These are phyloP conservation scores for Suhomyces anneliseae DNA, from an alignment of 1,139 yeast species.

Conservation along the genomic window DNA sequence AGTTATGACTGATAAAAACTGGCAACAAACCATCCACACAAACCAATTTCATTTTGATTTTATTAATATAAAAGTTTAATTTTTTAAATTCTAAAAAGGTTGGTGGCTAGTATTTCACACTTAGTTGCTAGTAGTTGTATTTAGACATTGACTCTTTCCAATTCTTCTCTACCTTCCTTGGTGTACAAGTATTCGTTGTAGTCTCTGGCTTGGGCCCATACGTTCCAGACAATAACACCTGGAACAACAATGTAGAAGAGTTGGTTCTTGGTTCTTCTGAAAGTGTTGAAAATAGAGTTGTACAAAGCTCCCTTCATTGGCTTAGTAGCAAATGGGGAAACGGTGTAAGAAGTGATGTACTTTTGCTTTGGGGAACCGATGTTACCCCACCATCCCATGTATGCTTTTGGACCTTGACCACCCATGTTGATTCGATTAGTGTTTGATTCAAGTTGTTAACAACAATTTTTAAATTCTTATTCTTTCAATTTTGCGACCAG, in stretches of 20 bases:
- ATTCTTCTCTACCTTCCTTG: conserved; percentile 95
- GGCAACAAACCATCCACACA: no score
- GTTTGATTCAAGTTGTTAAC: background rate
- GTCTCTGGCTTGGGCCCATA: conserved; percentile 87
- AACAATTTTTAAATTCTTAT: conserved; percentile 7
- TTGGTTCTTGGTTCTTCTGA: conserved; percentile 92
- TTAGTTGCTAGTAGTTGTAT: background rate
- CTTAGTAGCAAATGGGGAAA: conserved; percentile 90
- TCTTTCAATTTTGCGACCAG: conserved; percentile 9
- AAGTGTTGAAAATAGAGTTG: conserved; percentile 87
- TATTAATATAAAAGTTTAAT: no score
- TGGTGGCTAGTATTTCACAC: no score
- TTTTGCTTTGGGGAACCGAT: conserved; percentile 86
- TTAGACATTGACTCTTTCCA: conserved; percentile 75
- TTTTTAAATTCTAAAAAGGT: no score
- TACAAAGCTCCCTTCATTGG: conserved; percentile 87
- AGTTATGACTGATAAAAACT: no score
- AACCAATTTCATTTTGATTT: no score
- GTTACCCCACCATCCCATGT: conserved; percentile 98
- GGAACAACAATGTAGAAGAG: conserved; percentile 78
- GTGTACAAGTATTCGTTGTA: conserved; percentile 95
- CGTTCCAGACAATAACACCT: conserved; percentile 73
- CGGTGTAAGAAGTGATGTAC: conserved; percentile 80
- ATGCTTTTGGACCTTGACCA: conserved; percentile 73
- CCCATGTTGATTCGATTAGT: conserved; percentile 46